Evolutionary conservation across 352 stramenopile species (phyloP).

Genomic region (Phytophthora megakarya): DNA sequence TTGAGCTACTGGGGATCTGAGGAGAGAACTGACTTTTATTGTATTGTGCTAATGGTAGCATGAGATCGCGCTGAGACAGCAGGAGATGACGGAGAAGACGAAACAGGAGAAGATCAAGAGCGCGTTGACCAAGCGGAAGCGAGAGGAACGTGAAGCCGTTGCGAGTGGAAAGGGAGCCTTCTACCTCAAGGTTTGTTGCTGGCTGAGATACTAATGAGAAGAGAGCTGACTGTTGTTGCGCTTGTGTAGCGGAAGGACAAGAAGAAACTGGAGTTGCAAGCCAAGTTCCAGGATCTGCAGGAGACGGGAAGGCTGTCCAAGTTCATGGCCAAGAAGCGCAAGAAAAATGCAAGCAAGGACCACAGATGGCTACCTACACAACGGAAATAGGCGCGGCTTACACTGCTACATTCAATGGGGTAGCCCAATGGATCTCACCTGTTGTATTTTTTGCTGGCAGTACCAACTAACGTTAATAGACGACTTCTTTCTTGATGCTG

Average conservation of each 20-base stretch:
- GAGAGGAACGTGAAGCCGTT: constrained; percentile 88
- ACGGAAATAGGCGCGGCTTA: constrained; percentile 50
- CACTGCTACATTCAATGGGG: neutral
- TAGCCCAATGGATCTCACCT: constrained; percentile 4
- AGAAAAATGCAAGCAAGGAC: constrained; percentile 94
- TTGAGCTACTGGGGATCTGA: neutral
- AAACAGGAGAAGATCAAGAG: constrained; percentile 77
- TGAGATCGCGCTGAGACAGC: constrained; percentile 68
- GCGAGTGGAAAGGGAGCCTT: constrained; percentile 90
- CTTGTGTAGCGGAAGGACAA: constrained; percentile 86
- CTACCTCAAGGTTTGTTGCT: constrained; percentile 80
- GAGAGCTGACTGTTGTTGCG: neutral
- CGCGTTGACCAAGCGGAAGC: constrained; percentile 80
- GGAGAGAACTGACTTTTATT: constrained; percentile 4
- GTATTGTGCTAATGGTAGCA: constrained; percentile 35
- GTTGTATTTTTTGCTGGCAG: neutral
- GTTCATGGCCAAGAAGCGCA: constrained; percentile 94
- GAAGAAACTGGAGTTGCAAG: constrained; percentile 89
- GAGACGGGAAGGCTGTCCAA: constrained; percentile 89
- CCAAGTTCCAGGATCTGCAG: constrained; percentile 91
- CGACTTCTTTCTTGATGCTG: too few relatives aligned
- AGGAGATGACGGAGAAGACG: constrained; percentile 76
- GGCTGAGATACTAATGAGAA: neutral
- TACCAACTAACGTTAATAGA: neutral
- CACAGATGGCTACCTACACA: constrained; percentile 90